Conservation (phyloP, 1,284 basidiomycete genomes). For the Binderoboletus segoi region DNA sequence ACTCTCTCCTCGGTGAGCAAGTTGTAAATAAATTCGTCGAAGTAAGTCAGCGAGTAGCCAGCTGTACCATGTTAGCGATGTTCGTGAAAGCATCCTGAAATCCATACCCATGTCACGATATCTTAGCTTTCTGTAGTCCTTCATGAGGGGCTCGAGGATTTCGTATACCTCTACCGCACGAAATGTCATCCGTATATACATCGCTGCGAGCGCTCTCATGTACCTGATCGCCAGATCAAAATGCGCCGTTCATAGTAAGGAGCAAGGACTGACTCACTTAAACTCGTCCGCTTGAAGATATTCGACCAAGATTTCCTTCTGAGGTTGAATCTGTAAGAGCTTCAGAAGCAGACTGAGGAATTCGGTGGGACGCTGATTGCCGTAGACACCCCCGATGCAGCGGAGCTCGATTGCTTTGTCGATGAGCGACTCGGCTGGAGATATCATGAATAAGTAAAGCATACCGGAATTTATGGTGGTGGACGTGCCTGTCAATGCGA, state of each 20-base stretch:
- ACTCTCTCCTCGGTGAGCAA: conserved; percentile 89
- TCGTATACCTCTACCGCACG: conserved; percentile 89
- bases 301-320: conserved; percentile 94
- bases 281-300: conserved; percentile 96
- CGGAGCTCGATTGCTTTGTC: conserved; percentile 87
- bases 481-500: conserved; percentile 79
- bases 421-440: conserved; percentile 85
- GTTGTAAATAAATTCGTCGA: conserved; percentile 92
- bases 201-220: conserved; percentile 87
- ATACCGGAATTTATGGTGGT: neutral
- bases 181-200: conserved; percentile 97
- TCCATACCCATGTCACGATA: conserved; percentile 75
- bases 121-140: conserved; percentile 92
- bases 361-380: conserved; percentile 89
- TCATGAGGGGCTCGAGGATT: conserved; percentile 89
- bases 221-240: conserved; percentile 58
- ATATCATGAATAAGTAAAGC: conserved; percentile 8
- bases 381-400: conserved; percentile 91
- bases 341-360: conserved; percentile 93
- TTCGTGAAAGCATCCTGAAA: neutral
- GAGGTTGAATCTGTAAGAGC: conserved; percentile 95
- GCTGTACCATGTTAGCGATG: conserved; percentile 43
- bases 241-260: neutral
- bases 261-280: conserved; percentile 70
- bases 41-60: conserved; percentile 82